Conservation (phyloP, 1,139 yeast species). For the Yamadazyma siamensis region DNA sequence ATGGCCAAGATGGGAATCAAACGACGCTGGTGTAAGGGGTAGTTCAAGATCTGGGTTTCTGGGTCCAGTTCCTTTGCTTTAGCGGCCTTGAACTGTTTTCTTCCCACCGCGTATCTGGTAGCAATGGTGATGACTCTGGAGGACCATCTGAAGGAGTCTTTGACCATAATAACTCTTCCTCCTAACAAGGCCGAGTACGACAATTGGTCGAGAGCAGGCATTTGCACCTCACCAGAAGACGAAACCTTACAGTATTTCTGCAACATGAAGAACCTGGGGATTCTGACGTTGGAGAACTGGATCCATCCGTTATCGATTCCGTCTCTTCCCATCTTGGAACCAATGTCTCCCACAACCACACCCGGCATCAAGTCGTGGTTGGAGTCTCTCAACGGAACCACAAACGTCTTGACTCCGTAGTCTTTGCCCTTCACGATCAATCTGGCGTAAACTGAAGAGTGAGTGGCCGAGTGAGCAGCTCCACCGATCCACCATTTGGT, state of each 20-base stretch:
- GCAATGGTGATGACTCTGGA: conserved; percentile 83
- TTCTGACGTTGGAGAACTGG: conserved; percentile 75
- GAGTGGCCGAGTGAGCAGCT: conserved; percentile 92
- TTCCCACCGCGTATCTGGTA: conserved; percentile 80
- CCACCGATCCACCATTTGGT: conserved; percentile 99
- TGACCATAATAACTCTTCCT: conserved; percentile 88
- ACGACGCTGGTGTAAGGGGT: conserved; percentile 84
- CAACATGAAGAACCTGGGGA: conserved; percentile 81
- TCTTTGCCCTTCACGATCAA: conserved; percentile 78
- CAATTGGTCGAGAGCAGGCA: conserved; percentile 81
- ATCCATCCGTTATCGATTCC: conserved; percentile 95
- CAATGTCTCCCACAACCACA: conserved; percentile 83
- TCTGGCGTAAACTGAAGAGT: conserved; percentile 77
- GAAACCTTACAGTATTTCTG: conserved; percentile 77
- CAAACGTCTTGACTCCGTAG: conserved; percentile 87
- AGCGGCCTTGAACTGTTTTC: conserved; percentile 66
- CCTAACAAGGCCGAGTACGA: conserved; percentile 84
- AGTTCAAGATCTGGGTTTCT: conserved; percentile 71
- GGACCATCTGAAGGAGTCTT: conserved; percentile 78
- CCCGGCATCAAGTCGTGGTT: conserved; percentile 75
- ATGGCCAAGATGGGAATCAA: conserved; percentile 77
- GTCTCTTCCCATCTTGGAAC: conserved; percentile 89
- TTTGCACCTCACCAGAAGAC: conserved; percentile 61
- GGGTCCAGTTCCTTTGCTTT: conserved; percentile 24
- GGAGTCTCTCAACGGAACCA: conserved; percentile 80